Evolutionary conservation across 257 asterid species (phyloP).

Genomic region (Capsicum pubescens): DNA sequence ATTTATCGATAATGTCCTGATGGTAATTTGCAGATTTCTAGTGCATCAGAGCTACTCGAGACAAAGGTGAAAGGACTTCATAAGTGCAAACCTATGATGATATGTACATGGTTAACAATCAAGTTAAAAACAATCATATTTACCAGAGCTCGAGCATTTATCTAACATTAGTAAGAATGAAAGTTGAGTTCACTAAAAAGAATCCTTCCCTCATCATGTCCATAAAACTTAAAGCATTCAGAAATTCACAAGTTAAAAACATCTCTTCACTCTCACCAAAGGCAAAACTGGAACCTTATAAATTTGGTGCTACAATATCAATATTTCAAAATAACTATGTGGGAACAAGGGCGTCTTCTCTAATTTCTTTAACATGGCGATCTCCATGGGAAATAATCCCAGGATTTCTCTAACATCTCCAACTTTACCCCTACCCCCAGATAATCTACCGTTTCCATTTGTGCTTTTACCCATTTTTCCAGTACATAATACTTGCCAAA

Average conservation of each 20-base stretch:
- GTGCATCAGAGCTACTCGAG: too few species aligned
- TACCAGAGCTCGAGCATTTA: too few species aligned
- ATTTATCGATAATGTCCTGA: not conserved
- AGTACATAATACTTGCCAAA: not conserved
- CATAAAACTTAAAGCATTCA: not conserved
- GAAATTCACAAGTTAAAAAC: not conserved
- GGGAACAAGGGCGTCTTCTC: not conserved
- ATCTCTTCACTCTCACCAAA: not conserved
- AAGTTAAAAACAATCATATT: too few species aligned
- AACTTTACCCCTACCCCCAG: not conserved
- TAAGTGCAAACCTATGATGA: too few species aligned
- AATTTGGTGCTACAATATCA: not conserved
- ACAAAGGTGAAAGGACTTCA: too few species aligned
- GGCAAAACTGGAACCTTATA: constrained; percentile 23
- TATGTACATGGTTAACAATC: not conserved
- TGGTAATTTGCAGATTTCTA: not conserved
- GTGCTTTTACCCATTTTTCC: not conserved
- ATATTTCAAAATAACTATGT: not conserved
- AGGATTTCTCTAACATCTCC: constrained; percentile 11
- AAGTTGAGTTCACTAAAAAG: not conserved
- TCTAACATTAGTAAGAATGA: not conserved
- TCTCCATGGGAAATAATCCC: not conserved
- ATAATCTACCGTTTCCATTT: not conserved
- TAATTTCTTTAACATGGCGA: not conserved
- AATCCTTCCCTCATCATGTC: not conserved